These are phyloP conservation scores for Calonectria pteridis DNA, from an alignment of 2,329 filamentous ascomycete genomes.

Conservation along the genomic window DNA sequence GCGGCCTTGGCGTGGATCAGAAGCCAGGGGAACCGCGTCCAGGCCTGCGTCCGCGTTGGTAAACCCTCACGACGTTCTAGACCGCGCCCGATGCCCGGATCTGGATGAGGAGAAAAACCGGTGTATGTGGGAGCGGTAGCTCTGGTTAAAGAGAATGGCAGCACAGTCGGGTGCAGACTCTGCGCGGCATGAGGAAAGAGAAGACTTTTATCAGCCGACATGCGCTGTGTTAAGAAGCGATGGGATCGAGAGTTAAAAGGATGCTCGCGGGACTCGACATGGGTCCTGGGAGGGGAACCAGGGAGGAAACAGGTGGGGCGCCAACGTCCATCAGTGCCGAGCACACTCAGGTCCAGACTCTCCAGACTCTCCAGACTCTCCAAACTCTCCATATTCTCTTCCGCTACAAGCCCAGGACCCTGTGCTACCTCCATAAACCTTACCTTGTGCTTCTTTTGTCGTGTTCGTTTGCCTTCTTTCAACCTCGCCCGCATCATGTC, in stretches of 20 bases:
- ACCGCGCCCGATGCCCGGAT: background rate
- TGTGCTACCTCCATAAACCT: background rate
- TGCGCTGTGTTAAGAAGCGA: background rate
- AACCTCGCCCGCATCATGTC: background rate
- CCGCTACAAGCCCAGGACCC: background rate
- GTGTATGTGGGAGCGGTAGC: background rate
- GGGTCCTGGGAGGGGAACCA: background rate
- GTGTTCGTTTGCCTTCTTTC: background rate
- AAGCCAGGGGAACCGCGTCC: constrained; percentile 12
- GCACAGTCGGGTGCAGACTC: background rate
- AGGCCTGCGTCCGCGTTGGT: background rate
- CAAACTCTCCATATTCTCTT: background rate
- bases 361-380: background rate
- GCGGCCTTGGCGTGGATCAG: constrained; percentile 6
- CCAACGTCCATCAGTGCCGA: constrained; percentile 1
- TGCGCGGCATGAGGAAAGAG: constrained; percentile 6
- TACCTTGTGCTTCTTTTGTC: background rate
- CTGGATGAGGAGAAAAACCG: background rate
- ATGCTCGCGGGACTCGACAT: background rate
- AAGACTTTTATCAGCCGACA: constrained; percentile 2
- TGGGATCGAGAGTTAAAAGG: constrained; percentile 8
- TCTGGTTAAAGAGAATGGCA: background rate
- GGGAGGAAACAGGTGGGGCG: constrained; percentile 14
- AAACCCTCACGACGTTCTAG: background rate
- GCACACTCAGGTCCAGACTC: background rate